Conservation (phyloP, 345 rosid genomes). For the Pistacia integerrima region DNA sequence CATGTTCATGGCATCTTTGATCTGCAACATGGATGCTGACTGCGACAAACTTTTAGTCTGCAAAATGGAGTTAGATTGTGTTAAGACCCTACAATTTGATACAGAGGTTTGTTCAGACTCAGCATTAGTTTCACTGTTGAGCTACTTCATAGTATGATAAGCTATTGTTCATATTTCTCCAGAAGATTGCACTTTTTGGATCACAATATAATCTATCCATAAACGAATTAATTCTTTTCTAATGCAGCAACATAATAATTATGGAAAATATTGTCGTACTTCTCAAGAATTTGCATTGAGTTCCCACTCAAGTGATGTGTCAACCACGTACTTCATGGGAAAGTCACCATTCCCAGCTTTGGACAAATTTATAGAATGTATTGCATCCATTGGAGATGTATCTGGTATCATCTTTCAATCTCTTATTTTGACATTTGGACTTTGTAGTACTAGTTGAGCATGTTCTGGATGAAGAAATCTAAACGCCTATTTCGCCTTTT, state of each 20-base stretch:
- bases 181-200: background rate
- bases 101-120: constrained; percentile 63
- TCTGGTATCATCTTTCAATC: constrained; percentile 55
- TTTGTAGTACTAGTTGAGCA: background rate
- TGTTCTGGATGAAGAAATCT: constrained; percentile 2
- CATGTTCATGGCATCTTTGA: constrained; percentile 85
- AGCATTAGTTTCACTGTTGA: constrained; percentile 19
- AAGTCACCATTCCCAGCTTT: constrained; percentile 82
- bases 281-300: constrained; percentile 36
- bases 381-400: constrained; percentile 64
- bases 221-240: constrained; percentile 10
- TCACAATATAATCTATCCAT: background rate
- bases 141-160: constrained; percentile 3
- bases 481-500: background rate
- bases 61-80: constrained; percentile 87
- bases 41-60: constrained; percentile 87
- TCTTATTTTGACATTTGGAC: background rate
- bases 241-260: constrained; percentile 54
- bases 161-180: background rate
- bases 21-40: constrained; percentile 77
- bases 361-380: constrained; percentile 78
- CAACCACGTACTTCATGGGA: constrained; percentile 50
- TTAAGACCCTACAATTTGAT: constrained; percentile 82
- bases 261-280: constrained; percentile 31
- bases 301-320: constrained; percentile 39